These are phyloP conservation scores for Fistulinella cinereoalba DNA, from an alignment of 1,284 basidiomycete genomes.

Conservation along the genomic window DNA sequence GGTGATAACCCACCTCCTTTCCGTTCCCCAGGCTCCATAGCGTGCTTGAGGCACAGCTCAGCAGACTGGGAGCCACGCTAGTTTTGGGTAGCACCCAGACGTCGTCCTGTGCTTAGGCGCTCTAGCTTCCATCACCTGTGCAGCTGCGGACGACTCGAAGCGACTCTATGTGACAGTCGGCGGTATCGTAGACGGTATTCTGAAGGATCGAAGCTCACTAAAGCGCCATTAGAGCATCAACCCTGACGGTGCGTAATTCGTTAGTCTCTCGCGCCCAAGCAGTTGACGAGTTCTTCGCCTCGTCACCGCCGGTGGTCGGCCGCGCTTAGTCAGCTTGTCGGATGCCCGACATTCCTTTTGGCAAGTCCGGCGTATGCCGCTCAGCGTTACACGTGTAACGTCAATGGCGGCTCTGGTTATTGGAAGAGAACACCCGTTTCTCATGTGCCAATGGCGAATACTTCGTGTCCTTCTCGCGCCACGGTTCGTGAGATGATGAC, in stretches of 20 bases:
- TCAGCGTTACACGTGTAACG: slow-evolving; percentile 32
- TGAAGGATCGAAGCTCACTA: too few species aligned
- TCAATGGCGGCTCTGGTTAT: slow-evolving; percentile 8
- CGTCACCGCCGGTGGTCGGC: slow-evolving; percentile 1
- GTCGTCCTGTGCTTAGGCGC: background rate
- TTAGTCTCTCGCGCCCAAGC: slow-evolving; percentile 1
- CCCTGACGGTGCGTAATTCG: slow-evolving; percentile 2
- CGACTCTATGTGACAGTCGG: too few species aligned
- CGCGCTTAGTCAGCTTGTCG: slow-evolving; percentile 11
- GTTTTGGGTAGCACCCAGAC: background rate
- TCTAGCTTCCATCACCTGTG: slow-evolving; percentile 13
- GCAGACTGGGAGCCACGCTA: background rate
- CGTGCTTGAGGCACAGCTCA: background rate
- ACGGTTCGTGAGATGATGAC: slow-evolving; percentile 1
- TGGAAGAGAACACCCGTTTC: slow-evolving; percentile 2
- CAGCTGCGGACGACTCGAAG: too few species aligned
- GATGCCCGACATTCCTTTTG: background rate
- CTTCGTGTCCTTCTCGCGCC: background rate
- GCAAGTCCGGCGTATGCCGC: slow-evolving; percentile 5
- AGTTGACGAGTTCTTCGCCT: background rate
- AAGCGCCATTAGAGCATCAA: background rate
- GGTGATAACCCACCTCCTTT: slow-evolving; percentile 10
- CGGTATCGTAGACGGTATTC: too few species aligned
- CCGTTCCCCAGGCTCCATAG: background rate
- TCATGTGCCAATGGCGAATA: slow-evolving; percentile 6